Conservation (phyloP, 768 basidiomycete species). For the Holtermanniella nyarrowii region DNA sequence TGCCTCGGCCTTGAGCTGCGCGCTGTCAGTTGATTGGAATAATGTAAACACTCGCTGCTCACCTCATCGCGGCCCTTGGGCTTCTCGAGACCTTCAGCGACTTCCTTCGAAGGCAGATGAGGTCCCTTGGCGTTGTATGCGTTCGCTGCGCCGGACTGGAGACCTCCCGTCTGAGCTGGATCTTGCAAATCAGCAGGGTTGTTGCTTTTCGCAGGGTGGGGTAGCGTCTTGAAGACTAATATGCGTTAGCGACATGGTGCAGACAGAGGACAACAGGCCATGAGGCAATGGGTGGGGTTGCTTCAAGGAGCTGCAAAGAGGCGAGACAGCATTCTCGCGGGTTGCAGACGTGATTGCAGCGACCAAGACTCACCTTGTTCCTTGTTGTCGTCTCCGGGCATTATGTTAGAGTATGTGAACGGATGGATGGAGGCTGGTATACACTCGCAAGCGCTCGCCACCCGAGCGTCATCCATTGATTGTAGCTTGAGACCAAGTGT, state of each 20-base stretch:
- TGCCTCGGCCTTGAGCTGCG: slow-evolving; percentile 30
- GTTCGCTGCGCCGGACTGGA: slow-evolving; percentile 29
- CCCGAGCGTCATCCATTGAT: too few species aligned
- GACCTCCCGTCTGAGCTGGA: slow-evolving; percentile 29
- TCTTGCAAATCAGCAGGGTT: slow-evolving; percentile 38
- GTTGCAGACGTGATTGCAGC: background rate
- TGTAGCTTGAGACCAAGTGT: too few species aligned
- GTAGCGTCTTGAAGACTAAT: slow-evolving; percentile 40
- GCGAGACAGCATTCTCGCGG: too few species aligned
- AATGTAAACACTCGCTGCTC: slow-evolving; percentile 9
- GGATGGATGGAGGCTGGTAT: background rate
- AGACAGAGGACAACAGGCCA: too few species aligned
- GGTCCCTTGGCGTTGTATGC: slow-evolving; percentile 35
- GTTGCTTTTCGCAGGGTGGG: slow-evolving; percentile 41
- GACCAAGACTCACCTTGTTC: background rate
- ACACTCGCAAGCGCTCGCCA: background rate
- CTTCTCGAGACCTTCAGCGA: slow-evolving; percentile 33
- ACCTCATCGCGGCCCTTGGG: slow-evolving; percentile 41
- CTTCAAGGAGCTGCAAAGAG: too few species aligned
- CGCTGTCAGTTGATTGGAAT: background rate
- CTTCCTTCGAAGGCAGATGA: slow-evolving; percentile 25
- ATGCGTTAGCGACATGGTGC: too few species aligned
- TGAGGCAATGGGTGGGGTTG: too few species aligned
- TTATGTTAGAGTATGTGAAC: background rate
- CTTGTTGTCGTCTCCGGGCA: background rate